These are phyloP conservation scores for Mycosphaerella sp. DNA, from an alignment of 2,329 filamentous ascomycete species.

Conservation along the genomic window DNA sequence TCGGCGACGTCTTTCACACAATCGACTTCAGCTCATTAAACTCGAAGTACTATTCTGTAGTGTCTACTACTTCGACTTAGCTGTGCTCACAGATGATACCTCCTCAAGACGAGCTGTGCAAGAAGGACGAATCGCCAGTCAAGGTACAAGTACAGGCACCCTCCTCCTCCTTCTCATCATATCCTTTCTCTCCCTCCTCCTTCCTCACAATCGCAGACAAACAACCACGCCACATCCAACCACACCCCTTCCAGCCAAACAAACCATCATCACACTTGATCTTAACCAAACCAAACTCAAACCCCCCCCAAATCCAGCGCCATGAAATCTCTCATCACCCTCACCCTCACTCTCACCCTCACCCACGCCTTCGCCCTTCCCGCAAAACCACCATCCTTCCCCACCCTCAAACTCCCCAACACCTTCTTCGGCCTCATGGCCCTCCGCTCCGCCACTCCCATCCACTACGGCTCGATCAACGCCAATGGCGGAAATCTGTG, in stretches of 20 bases:
- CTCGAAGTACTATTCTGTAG: background rate
- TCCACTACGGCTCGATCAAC: constrained; percentile 27
- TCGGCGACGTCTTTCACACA: constrained; percentile 1
- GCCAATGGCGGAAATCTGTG: constrained; percentile 27
- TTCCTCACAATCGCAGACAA: background rate
- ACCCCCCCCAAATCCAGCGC: too few species aligned
- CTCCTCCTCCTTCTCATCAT: too few species aligned
- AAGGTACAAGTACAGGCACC: constrained; percentile 1
- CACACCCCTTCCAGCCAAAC: constrained; percentile 25
- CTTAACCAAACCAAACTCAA: too few species aligned
- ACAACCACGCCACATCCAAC: constrained; percentile 2
- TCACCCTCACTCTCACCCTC: constrained; percentile 5
- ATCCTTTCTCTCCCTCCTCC: too few species aligned
- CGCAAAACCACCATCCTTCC: background rate
- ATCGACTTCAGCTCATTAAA: constrained; percentile 1
- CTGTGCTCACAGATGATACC: background rate
- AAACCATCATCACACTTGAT: too few species aligned
- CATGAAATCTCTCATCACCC: constrained; percentile 14
- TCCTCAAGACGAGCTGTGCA: background rate
- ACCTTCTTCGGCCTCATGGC: constrained; percentile 26
- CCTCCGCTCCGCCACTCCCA: constrained; percentile 25
- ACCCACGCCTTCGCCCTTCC: constrained; percentile 14
- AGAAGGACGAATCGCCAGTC: background rate
- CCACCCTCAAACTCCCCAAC: constrained; percentile 13
- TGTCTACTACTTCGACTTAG: constrained; percentile 1